Percentiles rank a stretch among this genome's conserved stretches.
These are phyloP conservation scores for Leccinum broughii DNA, from an alignment of 768 basidiomycete species.

Conservation along the genomic window DNA sequence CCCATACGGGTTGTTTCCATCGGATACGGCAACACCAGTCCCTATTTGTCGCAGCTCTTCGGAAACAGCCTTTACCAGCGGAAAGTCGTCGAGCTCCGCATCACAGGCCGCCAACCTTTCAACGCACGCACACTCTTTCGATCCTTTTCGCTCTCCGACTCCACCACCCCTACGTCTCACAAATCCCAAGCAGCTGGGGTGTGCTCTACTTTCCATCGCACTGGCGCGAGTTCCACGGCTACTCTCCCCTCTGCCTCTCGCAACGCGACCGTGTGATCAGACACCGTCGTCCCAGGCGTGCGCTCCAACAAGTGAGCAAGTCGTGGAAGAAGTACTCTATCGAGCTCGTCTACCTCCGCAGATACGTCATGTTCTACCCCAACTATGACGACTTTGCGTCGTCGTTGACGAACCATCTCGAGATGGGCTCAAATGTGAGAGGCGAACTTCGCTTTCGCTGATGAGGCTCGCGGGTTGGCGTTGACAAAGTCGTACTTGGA, in stretches of 20 bases:
- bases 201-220: conserved; percentile 87
- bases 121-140: conserved; percentile 62
- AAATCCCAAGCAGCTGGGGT: conserved; percentile 91
- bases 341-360: conserved; percentile 77
- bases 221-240: conserved; percentile 85
- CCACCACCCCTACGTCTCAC: conserved; percentile 73
- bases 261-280: conserved; percentile 38
- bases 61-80: conserved; percentile 88
- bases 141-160: conserved; percentile 36
- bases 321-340: conserved; percentile 93
- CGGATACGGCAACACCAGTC: conserved; percentile 54
- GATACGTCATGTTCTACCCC: conserved; percentile 88
- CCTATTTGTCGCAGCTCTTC: conserved; percentile 53
- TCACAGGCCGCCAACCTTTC: conserved; percentile 66
- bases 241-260: conserved; percentile 67
- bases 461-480: conserved; percentile 43
- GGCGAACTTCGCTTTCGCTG: conserved; percentile 60
- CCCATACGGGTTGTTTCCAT: conserved; percentile 1
- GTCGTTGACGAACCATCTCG: conserved; percentile 88
- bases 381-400: conserved; percentile 73
- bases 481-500: conserved; percentile 1
- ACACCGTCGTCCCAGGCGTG: conserved; percentile 64
- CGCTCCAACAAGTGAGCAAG: conserved; percentile 75
- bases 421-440: conserved; percentile 79
- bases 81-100: conserved; percentile 73